Base-by-base conservation (phyloP, 1,139 yeast species). In the Taiozyma sp. region DNA sequence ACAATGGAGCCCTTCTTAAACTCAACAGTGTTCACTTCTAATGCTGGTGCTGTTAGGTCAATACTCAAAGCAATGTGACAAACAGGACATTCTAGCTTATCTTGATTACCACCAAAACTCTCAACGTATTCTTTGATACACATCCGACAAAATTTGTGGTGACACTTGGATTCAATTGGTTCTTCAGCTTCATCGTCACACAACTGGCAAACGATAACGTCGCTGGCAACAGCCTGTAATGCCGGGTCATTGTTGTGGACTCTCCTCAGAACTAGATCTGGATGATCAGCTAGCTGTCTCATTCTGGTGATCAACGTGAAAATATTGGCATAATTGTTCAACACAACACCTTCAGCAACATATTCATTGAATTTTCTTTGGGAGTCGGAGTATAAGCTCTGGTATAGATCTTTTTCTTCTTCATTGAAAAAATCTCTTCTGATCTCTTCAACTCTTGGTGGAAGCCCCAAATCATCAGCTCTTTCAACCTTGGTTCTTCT, bases 161-260 rank as follows among this genome's bases (percentile, higher is more conserved):
- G 97, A 65, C 99, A 93, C 64, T 85, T 87, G 2, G 97, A 87
- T 65, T 88, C 91, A 47, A 95, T 89, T 0, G 99, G 96, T 56
- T 93, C 99, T 67, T 93, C 98, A 0, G 99, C 97, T 67, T 90
- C 97, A 64, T 95, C 99, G 59, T 91, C 98, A 69, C 99, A 95
- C 29, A 93, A 68, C 59, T 88, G 95, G 65, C 99, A 93, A 45
- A 95, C 85, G 29, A 90, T 77, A 1, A 85, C 84, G 14, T 89
- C 90, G 3, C 62, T 67, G 6, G 64, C 66, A 10, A 60, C 64
- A 2, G 57, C 63, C 1, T 59, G 56, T 0, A 60, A 59, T 1
- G 60, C 51, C 3, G 72, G 66, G 13, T 71, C 67, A 49, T 75
- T 74, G 42, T 73, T 67, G 14, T 80, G 80, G 14, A 77, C 76